Evolutionary conservation across 2,329 filamentous ascomycete species (phyloP).

Genomic region (Ophiognomonia clavigignenti-juglandacearum): DNA sequence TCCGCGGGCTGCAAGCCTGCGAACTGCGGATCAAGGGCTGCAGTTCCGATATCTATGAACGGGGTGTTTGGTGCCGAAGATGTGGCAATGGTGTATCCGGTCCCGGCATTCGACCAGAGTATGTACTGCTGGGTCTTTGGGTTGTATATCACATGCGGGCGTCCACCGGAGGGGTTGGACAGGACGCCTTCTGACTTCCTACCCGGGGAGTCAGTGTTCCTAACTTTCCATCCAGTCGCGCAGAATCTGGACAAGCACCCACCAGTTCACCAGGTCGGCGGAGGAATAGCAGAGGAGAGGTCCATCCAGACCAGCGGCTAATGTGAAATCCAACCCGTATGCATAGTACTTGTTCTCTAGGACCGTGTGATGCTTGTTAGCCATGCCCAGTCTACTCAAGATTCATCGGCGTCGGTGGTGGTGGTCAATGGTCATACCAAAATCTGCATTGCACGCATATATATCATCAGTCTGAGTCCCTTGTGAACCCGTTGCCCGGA

Average conservation of each 20-base stretch:
- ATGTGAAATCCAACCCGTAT: constrained; percentile 11
- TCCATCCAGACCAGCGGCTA: background rate
- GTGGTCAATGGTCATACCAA: background rate
- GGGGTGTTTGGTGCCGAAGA: constrained; percentile 3
- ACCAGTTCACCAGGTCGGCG: constrained; percentile 8
- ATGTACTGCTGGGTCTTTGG: constrained; percentile 5
- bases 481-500: too few relatives aligned
- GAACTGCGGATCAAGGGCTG: constrained; percentile 6
- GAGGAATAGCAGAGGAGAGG: constrained; percentile 7
- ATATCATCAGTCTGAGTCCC: too few relatives aligned
- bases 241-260: background rate
- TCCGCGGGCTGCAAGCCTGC: constrained; percentile 8
- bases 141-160: constrained; percentile 6
- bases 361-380: background rate
- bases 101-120: constrained; percentile 6
- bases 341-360: constrained; percentile 8
- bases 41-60: background rate
- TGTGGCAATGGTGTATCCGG: constrained; percentile 5
- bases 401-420: background rate
- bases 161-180: background rate
- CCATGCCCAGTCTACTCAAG: background rate
- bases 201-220: background rate
- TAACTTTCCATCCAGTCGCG: background rate
- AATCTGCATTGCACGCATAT: too few relatives aligned
- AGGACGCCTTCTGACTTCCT: constrained; percentile 8